Evolutionary conservation across 1,284 basidiomycete genomes (phyloP), one percentile per base, ranked within the genome.

Genomic region (Cryptococcus deneoformans): DNA sequence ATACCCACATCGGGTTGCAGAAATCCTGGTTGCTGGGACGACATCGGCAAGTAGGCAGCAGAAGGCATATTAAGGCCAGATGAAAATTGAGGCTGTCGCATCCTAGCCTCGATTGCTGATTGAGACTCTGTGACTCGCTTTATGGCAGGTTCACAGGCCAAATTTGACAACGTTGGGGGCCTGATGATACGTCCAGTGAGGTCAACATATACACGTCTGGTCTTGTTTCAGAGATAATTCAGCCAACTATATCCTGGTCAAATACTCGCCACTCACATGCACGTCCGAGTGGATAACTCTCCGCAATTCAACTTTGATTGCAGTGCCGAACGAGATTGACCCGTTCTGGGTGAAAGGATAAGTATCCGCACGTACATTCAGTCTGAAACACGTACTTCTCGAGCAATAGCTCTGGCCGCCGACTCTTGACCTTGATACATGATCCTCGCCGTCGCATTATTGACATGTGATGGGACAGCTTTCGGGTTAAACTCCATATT

Each of bases 141-240:
- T 29, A 29, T 5, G 5, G 5, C 29, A 29, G 29, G 29, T 29
- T 29, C 29, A 29, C 29, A 5, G 29, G 29, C 29, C 29, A 29
- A 29, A 7, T 44, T 44, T n/a, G 66, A 59, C 3, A 58, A 61
- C 60, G 70, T 66, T 1, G 20, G 10, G 70, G 71, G 69, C 46
- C 63, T 64, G 50, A 71, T 54, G 1, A 65, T 55, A 42, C 69
- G 59, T 9, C 67, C 68, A 9, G 46, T 24, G 8, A 56, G 42
- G 50, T 73, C 71, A 39, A 75, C 37, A 44, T 60, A 68, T 58
- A 70, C 59, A 59, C 6, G 59, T 50, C 67, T 69, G 38, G 29
- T 14, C 16, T 24, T 46, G n/a, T 16, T 20, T 49, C 55, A 49
- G 36, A 10, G 11, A n/a, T 9, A 16, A 14, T 8, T 49, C 16